Percentiles rank a stretch among this genome's conserved stretches.
Evolutionary conservation across 2,329 filamentous ascomycete genomes (phyloP).

Genomic region (Graphilbum ipis-grandicollis): DNA sequence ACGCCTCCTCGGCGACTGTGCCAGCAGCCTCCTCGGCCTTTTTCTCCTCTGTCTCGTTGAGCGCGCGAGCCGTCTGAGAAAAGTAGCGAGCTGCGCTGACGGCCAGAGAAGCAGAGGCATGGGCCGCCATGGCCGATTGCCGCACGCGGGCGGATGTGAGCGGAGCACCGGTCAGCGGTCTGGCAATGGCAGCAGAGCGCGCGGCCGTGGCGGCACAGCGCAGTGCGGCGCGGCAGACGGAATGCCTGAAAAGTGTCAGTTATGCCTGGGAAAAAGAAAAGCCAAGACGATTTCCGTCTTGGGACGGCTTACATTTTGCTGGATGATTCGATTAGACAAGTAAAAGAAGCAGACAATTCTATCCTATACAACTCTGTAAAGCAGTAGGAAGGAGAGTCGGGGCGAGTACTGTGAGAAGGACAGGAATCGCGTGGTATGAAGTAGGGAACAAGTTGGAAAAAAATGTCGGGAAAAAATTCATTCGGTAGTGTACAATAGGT

Average conservation of each 20-base stretch:
- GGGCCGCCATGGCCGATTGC: neutral
- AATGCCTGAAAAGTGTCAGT: conserved; percentile 13
- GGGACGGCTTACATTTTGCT: too few relatives aligned
- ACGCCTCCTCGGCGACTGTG: conserved; percentile 1
- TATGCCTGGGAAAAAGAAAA: neutral
- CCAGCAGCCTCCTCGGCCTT: conserved; percentile 3
- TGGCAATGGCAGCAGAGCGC: conserved; percentile 2
- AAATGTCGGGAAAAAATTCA: too few relatives aligned
- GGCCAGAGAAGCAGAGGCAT: conserved; percentile 5
- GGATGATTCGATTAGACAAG: too few relatives aligned
- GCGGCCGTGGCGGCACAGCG: conserved; percentile 16
- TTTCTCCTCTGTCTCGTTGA: conserved; percentile 3
- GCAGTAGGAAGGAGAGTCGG: too few relatives aligned
- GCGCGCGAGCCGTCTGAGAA: conserved; percentile 13
- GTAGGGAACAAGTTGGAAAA: too few relatives aligned
- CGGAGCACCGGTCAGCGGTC: neutral
- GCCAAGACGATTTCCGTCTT: too few relatives aligned
- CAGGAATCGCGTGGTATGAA: too few relatives aligned
- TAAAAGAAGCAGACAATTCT: too few relatives aligned
- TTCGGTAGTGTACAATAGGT: too few relatives aligned
- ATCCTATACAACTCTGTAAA: too few relatives aligned
- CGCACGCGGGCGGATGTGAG: conserved; percentile 10
- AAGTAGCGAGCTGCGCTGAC: conserved; percentile 13
- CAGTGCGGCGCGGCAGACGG: conserved; percentile 16
- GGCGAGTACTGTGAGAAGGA: too few relatives aligned